Evolutionary conservation across 306 rosid species (phyloP).

Genomic region (Chamaecrista fasciculata): DNA sequence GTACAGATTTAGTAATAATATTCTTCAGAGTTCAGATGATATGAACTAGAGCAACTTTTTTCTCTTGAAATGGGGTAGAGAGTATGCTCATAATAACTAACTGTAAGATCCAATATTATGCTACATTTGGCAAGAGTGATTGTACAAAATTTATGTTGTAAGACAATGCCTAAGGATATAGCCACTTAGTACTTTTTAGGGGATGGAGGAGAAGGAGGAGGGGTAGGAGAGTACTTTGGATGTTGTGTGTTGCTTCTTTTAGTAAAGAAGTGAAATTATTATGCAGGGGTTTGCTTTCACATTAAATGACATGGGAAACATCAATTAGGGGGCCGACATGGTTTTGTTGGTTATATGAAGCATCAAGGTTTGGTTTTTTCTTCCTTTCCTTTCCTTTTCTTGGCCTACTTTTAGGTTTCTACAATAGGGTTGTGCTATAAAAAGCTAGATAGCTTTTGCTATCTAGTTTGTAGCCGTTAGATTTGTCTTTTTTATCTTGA

Average conservation of each 20-base stretch:
- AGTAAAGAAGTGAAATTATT: not conserved
- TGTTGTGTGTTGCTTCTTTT: conserved; percentile 22
- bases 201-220: not conserved
- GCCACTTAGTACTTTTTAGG: not conserved
- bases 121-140: not conserved
- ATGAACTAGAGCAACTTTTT: not conserved
- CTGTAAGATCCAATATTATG: not conserved
- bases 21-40: conserved; percentile 25
- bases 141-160: conserved; percentile 34
- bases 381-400: not conserved
- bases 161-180: not conserved
- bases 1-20: conserved; percentile 52
- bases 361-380: not conserved
- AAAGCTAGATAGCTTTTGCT: too few species aligned
- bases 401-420: not conserved
- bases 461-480: too few species aligned
- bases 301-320: conserved; percentile 22
- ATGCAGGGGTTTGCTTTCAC: conserved; percentile 23
- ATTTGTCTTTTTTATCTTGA: too few species aligned
- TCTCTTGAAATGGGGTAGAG: not conserved
- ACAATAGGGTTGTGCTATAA: too few species aligned
- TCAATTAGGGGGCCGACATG: conserved; percentile 24
- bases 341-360: conserved; percentile 24
- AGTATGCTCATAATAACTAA: not conserved
- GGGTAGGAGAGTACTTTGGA: not conserved